Evolutionary conservation across 139 green algal species (phyloP).

Genomic region (Chlorella sp.): DNA sequence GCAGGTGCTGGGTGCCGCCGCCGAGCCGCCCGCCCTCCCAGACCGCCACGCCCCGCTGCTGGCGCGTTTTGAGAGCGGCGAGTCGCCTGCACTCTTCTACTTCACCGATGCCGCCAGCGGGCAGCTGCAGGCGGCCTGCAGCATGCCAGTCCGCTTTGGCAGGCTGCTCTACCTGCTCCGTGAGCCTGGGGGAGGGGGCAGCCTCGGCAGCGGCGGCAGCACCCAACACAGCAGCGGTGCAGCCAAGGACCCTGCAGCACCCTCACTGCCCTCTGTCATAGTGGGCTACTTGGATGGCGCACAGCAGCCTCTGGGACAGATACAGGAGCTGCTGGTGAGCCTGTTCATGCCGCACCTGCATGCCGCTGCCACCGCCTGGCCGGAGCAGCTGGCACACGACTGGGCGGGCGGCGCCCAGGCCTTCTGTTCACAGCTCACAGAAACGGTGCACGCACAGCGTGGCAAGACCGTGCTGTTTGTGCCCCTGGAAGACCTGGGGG

Average conservation of each 20-base stretch:
- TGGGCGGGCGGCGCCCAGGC: slow-evolving; percentile 66
- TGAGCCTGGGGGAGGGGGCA: background rate
- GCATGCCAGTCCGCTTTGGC: background rate
- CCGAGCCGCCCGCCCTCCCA: background rate
- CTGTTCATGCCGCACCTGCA: background rate
- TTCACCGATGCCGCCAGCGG: background rate
- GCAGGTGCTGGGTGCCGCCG: background rate
- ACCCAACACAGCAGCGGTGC: background rate
- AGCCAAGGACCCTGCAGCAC: background rate
- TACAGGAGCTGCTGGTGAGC: background rate
- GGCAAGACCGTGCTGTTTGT: slow-evolving; percentile 88
- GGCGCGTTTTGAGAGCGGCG: background rate
- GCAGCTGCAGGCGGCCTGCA: background rate
- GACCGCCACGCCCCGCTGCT: background rate
- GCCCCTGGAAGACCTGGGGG: slow-evolving; percentile 54
- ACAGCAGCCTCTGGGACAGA: background rate
- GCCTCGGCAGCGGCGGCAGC: background rate
- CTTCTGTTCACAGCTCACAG: slow-evolving; percentile 84
- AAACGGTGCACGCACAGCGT: slow-evolving; percentile 73
- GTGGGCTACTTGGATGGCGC: slow-evolving; percentile 2
- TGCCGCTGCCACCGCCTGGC: background rate
- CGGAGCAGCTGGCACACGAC: slow-evolving; percentile 3
- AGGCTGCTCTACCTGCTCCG: slow-evolving; percentile 20
- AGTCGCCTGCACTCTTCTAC: slow-evolving; percentile 8
- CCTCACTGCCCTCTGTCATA: no score